A percentile compares a stretch with the other conserved stretches of the same genome.
These are phyloP conservation scores for Penicillium sclerotiorum DNA, from an alignment of 2,329 filamentous ascomycete genomes.

Conservation along the genomic window DNA sequence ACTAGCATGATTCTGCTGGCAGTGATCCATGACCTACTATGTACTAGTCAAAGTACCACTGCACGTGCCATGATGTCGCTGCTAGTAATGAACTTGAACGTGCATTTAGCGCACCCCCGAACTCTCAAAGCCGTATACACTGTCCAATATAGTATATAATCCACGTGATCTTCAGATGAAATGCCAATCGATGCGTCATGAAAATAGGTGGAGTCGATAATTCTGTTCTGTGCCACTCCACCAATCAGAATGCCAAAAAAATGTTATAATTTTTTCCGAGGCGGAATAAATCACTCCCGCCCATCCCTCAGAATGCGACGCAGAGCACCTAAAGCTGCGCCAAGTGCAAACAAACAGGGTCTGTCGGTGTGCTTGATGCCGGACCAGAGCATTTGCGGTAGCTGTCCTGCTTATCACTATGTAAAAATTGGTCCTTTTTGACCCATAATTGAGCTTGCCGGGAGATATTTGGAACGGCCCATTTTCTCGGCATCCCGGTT, in stretches of 20 bases:
- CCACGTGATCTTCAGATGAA: too few relatives aligned
- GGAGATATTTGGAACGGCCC: neutral
- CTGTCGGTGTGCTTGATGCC: neutral
- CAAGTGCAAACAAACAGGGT: neutral
- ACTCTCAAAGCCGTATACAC: too few relatives aligned
- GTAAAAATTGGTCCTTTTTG: neutral
- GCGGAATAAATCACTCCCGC: slow-evolving; percentile 19
- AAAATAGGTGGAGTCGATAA: neutral
- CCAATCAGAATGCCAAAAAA: slow-evolving; percentile 11
- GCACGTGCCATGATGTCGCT: too few relatives aligned
- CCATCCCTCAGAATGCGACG: too few relatives aligned
- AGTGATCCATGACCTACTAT: too few relatives aligned
- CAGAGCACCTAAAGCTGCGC: neutral
- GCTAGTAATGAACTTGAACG: too few relatives aligned
- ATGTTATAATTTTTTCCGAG: slow-evolving; percentile 23
- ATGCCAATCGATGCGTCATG: neutral
- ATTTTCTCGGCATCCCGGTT: neutral
- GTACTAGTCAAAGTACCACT: too few relatives aligned
- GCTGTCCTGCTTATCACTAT: neutral
- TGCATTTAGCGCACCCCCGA: too few relatives aligned
- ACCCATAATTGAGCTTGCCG: neutral
- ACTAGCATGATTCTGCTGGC: too few relatives aligned
- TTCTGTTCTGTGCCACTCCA: neutral
- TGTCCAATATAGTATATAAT: too few relatives aligned
- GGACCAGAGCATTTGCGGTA: neutral